Evolutionary conservation across 345 rosid genomes (phyloP).

Genomic region (Salix brachista): DNA sequence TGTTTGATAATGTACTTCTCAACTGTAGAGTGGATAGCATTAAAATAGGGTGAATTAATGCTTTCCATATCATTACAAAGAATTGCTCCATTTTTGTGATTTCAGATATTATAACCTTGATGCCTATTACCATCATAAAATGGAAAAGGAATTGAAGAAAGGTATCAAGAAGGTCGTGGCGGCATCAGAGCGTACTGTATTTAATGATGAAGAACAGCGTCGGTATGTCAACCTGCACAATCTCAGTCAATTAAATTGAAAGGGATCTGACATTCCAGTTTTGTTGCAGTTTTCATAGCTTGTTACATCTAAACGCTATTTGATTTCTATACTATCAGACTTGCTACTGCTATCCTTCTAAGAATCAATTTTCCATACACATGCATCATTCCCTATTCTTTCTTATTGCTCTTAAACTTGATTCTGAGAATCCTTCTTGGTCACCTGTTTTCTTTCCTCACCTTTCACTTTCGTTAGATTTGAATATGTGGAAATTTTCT

Average conservation of each 20-base stretch:
- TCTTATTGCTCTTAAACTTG: background rate
- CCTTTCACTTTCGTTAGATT: background rate
- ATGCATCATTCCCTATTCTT: background rate
- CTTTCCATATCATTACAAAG: background rate
- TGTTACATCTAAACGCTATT: too few relatives aligned
- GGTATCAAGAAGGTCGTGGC: slow-evolving; percentile 56
- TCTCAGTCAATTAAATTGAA: background rate
- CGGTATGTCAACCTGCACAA: slow-evolving; percentile 44
- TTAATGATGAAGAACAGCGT: slow-evolving; percentile 91
- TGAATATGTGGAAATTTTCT: background rate
- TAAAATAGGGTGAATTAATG: background rate
- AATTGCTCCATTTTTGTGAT: slow-evolving; percentile 2
- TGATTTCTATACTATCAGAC: background rate
- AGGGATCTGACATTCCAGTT: background rate
- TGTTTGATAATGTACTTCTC: too few relatives aligned
- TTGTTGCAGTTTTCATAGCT: background rate
- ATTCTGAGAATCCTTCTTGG: background rate
- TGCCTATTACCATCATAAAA: slow-evolving; percentile 64
- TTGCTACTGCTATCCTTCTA: background rate
- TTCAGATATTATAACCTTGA: slow-evolving; percentile 84
- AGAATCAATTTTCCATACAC: background rate
- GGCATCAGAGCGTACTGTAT: slow-evolving; percentile 67
- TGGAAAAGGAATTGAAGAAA: slow-evolving; percentile 67
- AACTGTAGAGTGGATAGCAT: too few relatives aligned
- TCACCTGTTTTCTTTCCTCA: background rate